phyloP scores from a whole-genome alignment of 2,329 filamentous ascomycete species.

The Ustilaginoidea virens region DNA sequence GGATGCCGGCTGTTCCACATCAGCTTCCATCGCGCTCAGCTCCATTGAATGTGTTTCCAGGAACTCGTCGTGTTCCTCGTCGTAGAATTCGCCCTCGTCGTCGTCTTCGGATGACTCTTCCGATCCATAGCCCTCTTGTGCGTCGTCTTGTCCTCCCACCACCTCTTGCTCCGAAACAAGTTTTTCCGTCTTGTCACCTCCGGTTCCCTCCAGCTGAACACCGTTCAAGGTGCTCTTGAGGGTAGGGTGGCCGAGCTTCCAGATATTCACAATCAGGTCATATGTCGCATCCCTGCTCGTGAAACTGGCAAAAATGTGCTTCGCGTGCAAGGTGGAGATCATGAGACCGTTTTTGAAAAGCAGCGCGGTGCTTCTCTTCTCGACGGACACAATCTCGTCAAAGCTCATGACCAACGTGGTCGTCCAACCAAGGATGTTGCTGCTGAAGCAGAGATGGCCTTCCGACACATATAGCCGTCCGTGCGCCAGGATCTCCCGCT shows the following conservation, averaged over 20 bases:
- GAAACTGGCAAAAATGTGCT: slow-evolving; percentile 91
- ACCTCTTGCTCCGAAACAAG: slow-evolving; percentile 34
- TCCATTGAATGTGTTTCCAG: slow-evolving; percentile 38
- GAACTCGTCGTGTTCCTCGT: slow-evolving; percentile 68
- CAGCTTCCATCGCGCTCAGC: slow-evolving; percentile 25
- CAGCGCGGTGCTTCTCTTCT: slow-evolving; percentile 90
- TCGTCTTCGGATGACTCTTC: slow-evolving; percentile 54
- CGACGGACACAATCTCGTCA: slow-evolving; percentile 90
- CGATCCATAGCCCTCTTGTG: slow-evolving; percentile 38
- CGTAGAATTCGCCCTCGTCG: slow-evolving; percentile 60
- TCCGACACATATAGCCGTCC: slow-evolving; percentile 93
- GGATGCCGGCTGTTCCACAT: slow-evolving; percentile 45
- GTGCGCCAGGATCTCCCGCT: slow-evolving; percentile 88
- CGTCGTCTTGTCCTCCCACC: slow-evolving; percentile 17
- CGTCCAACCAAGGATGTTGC: slow-evolving; percentile 96
- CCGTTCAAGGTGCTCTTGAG: slow-evolving; percentile 85
- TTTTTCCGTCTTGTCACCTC: slow-evolving; percentile 86
- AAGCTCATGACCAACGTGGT: slow-evolving; percentile 97
- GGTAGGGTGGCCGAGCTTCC: slow-evolving; percentile 91
- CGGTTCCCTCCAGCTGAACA: slow-evolving; percentile 62
- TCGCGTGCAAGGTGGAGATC: slow-evolving; percentile 88
- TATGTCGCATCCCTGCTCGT: slow-evolving; percentile 91
- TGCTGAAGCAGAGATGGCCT: slow-evolving; percentile 94
- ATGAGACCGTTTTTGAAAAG: slow-evolving; percentile 96
- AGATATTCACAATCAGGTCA: slow-evolving; percentile 92